A percentile compares a stretch with the other conserved stretches of the same genome.
Evolutionary conservation across 768 basidiomycete genomes (phyloP).

Genomic region (Tylopilus balloui): DNA sequence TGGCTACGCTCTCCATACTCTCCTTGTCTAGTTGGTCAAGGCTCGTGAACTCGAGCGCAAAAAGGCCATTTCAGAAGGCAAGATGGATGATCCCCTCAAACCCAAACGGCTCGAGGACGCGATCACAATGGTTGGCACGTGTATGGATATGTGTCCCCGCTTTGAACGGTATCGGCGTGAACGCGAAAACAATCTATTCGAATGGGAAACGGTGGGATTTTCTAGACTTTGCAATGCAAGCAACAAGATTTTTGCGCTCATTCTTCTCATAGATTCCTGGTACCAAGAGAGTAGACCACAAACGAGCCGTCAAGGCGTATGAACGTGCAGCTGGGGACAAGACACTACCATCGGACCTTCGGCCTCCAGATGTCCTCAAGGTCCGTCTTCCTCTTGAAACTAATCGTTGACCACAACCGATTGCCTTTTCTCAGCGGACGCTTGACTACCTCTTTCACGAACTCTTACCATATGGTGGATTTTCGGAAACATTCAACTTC

Average conservation of each 20-base stretch:
- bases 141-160: slow-evolving; percentile 89
- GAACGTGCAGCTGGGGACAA: slow-evolving; percentile 94
- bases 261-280: slow-evolving; percentile 58
- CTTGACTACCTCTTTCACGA: slow-evolving; percentile 90
- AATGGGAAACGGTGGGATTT: slow-evolving; percentile 73
- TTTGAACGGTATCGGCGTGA: slow-evolving; percentile 92
- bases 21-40: slow-evolving; percentile 54
- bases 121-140: slow-evolving; percentile 90
- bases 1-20: slow-evolving; percentile 20
- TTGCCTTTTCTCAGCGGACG: slow-evolving; percentile 52
- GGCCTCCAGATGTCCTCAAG: slow-evolving; percentile 81
- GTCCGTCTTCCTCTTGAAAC: slow-evolving; percentile 33
- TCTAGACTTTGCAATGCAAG: slow-evolving; percentile 1
- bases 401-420: background rate
- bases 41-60: slow-evolving; percentile 68
- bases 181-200: slow-evolving; percentile 80
- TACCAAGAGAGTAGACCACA: slow-evolving; percentile 82
- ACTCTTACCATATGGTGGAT: slow-evolving; percentile 65
- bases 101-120: slow-evolving; percentile 83
- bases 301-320: slow-evolving; percentile 89
- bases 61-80: slow-evolving; percentile 72
- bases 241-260: slow-evolving; percentile 30
- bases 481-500: slow-evolving; percentile 72
- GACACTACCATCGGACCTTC: slow-evolving; percentile 84
- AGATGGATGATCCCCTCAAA: slow-evolving; percentile 82